Percentiles rank a stretch among this genome's conserved stretches.
phyloP scores from a whole-genome alignment of 805 yeast genomes.

The Scheffersomyces ergatensis region DNA sequence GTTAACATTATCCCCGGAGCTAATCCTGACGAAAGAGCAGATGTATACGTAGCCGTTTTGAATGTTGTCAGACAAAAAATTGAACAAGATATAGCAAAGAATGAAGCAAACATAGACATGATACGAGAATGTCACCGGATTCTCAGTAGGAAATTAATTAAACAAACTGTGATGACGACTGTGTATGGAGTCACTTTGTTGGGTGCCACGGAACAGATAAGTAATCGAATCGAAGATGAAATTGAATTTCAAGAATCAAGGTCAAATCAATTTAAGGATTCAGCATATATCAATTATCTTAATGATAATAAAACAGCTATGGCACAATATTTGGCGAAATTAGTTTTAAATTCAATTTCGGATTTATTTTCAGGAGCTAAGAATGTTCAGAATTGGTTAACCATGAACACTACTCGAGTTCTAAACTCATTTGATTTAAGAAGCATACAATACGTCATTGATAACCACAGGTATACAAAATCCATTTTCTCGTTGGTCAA shows the following conservation, averaged over 20 bases:
- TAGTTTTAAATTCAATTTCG: conserved; percentile 22
- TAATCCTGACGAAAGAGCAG: conserved; percentile 16
- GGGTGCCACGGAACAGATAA: conserved; percentile 37
- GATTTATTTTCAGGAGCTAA: conserved; percentile 33
- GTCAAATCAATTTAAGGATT: neutral
- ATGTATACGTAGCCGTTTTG: conserved; percentile 33
- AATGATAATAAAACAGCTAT: neutral
- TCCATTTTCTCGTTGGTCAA: conserved; percentile 14
- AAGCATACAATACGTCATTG: conserved; percentile 6
- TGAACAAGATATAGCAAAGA: conserved; percentile 1
- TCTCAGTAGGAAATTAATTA: conserved; percentile 31
- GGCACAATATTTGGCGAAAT: conserved; percentile 16
- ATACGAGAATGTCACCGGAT: conserved; percentile 14
- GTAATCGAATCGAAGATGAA: conserved; percentile 17
- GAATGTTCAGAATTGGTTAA: conserved; percentile 34
- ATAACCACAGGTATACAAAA: neutral
- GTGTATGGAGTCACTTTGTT: conserved; percentile 41
- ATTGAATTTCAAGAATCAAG: conserved; percentile 9
- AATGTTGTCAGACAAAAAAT: conserved; percentile 17
- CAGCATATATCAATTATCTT: neutral
- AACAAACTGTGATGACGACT: conserved; percentile 45
- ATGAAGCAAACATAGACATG: neutral
- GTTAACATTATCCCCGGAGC: conserved; percentile 30
- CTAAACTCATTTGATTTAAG: conserved; percentile 21
- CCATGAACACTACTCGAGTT: conserved; percentile 26